Percentiles rank a stretch among this genome's conserved stretches.
phyloP scores from a whole-genome alignment of 2,329 filamentous ascomycete genomes.

The Colletotrichum spinosum region DNA sequence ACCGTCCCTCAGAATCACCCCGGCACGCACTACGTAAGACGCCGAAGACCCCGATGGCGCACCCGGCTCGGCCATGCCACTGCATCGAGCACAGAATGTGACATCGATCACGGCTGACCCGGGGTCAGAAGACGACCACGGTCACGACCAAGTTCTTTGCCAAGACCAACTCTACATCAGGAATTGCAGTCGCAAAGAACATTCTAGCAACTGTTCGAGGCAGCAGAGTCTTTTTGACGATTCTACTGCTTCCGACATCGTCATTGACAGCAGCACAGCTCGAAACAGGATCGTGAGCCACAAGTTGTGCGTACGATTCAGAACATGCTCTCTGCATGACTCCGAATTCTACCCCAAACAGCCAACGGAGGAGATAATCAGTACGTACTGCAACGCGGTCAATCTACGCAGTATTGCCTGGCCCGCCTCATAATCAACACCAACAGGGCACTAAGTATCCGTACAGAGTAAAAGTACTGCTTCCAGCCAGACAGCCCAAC shows the following conservation, averaged over 20 bases:
- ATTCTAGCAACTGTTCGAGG: conserved; percentile 11
- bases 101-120: conserved; percentile 20
- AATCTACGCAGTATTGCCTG: no score
- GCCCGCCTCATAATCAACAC: no score
- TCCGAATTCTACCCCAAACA: conserved; percentile 9
- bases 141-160: background rate
- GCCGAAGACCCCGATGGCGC: conserved; percentile 31
- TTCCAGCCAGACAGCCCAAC: no score
- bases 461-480: no score
- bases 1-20: conserved; percentile 3
- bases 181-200: conserved; percentile 5
- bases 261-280: background rate
- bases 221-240: background rate
- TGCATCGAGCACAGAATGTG: conserved; percentile 28
- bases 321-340: conserved; percentile 15
- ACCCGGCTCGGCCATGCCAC: conserved; percentile 24
- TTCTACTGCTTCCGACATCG: background rate
- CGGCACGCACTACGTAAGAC: conserved; percentile 19
- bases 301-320: conserved; percentile 16
- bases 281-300: background rate
- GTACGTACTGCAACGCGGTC: no score
- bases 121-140: conserved; percentile 6
- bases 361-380: no score
- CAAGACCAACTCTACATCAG: background rate
- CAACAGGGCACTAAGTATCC: no score